Conservation (phyloP, 345 rosid genomes). For the Rhizophora mangle region DNA sequence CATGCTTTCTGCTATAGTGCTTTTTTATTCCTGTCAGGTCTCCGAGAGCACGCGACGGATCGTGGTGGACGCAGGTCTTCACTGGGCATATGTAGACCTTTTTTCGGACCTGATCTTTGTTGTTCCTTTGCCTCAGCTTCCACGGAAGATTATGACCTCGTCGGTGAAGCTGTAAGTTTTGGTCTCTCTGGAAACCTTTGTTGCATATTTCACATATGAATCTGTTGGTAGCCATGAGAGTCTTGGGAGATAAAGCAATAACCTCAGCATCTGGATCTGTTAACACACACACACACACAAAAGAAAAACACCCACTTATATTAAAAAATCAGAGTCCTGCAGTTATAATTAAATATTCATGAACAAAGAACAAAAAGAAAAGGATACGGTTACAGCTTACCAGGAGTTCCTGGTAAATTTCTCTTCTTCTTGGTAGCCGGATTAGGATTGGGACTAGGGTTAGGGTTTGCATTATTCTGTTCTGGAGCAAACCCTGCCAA, state of each 20-base stretch:
- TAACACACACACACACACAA: background rate
- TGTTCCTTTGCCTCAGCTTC: constrained; percentile 78
- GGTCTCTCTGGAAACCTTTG: constrained; percentile 96
- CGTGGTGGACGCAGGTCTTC: constrained; percentile 86
- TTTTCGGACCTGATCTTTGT: constrained; percentile 50
- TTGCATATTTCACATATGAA: constrained; percentile 93
- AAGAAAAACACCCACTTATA: background rate
- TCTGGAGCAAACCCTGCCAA: constrained; percentile 44
- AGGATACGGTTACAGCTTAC: constrained; percentile 23
- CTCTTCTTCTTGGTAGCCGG: constrained; percentile 68
- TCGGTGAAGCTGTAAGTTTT: constrained; percentile 90
- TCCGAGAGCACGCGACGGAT: constrained; percentile 83
- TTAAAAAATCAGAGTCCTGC: background rate
- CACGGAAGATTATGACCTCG: constrained; percentile 97
- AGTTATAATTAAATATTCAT: background rate
- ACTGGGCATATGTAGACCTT: constrained; percentile 93
- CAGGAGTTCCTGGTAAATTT: constrained; percentile 93
- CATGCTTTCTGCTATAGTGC: constrained; percentile 89
- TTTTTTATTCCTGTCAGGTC: constrained; percentile 95
- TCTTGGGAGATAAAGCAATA: constrained; percentile 82
- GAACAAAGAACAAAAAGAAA: background rate
- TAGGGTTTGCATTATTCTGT: constrained; percentile 51
- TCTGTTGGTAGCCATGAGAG: constrained; percentile 92
- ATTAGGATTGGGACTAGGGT: constrained; percentile 56
- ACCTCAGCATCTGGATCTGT: constrained; percentile 99